These are phyloP conservation scores for Torulaspora indica DNA, from an alignment of 805 yeast genomes.

Conservation along the genomic window DNA sequence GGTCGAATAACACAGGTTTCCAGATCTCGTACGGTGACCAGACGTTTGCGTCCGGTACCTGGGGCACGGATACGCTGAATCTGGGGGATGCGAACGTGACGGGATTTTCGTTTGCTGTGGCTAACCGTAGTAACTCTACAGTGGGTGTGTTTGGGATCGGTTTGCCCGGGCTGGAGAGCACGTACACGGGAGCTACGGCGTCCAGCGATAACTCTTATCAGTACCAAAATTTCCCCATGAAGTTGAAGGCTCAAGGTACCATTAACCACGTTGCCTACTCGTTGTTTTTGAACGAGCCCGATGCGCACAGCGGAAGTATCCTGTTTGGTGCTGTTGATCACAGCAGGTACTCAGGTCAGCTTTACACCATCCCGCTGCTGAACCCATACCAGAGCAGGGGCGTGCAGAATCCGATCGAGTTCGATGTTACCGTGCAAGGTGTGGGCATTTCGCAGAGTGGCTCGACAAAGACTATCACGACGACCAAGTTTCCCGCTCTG, in stretches of 20 bases:
- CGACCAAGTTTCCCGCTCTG: slow-evolving; percentile 38
- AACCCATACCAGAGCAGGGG: slow-evolving; percentile 18
- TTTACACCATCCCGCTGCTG: slow-evolving; percentile 49
- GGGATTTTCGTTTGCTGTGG: slow-evolving; percentile 67
- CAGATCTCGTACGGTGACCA: slow-evolving; percentile 51
- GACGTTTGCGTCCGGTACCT: slow-evolving; percentile 41
- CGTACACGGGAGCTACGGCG: slow-evolving; percentile 38
- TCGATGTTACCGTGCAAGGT: slow-evolving; percentile 36
- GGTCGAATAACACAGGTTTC: slow-evolving; percentile 37
- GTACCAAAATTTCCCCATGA: slow-evolving; percentile 64
- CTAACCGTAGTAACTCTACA: slow-evolving; percentile 56
- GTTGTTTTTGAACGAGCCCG: slow-evolving; percentile 47
- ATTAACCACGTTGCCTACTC: slow-evolving; percentile 57
- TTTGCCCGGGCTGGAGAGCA: slow-evolving; percentile 61
- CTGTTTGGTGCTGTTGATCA: slow-evolving; percentile 72
- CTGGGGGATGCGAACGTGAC: slow-evolving; percentile 49
- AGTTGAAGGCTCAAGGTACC: slow-evolving; percentile 53
- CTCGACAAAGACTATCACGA: slow-evolving; percentile 31
- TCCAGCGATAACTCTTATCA: slow-evolving; percentile 30
- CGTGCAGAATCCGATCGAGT: slow-evolving; percentile 23
- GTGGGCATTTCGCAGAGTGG: slow-evolving; percentile 28
- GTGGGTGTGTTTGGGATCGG: slow-evolving; percentile 75
- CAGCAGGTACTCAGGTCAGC: slow-evolving; percentile 50
- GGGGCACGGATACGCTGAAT: slow-evolving; percentile 52
- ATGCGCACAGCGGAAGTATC: slow-evolving; percentile 47